Base-by-base conservation (phyloP, 2,329 filamentous ascomycete species). In the Dothideomycetidae sp. region DNA sequence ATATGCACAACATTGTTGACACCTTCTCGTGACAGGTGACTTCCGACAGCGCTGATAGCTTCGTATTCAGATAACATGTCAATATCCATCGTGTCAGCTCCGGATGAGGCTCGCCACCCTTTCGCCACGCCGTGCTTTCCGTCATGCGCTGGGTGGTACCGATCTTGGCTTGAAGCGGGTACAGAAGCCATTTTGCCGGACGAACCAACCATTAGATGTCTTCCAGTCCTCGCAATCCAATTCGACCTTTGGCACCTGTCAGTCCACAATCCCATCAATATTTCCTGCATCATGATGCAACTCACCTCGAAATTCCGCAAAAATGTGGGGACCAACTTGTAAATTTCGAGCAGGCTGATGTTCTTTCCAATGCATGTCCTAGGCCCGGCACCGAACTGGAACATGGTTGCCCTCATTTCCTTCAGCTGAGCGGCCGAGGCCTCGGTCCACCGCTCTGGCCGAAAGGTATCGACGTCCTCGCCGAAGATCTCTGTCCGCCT, bases 341-440 rank as follows among this genome's bases (percentile, higher is more conserved):
- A 67, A 5, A 68, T 61, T 50, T 68, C 65, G 42, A 67, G 40
- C 43, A 67, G 41, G 31, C 56, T 60, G 33, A 68, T 62, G 42
- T 67, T 67, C 57, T 64, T 66, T 2, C 79, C 79, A 33, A 71
- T 66, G 47, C 78, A 83, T 2, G 78, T 81, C 48, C 78, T 60
- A 9, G 71, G 69, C 0, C 78, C 78, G 56, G 78, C 78, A 1
- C 78, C 78, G 53, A 83, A 83, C 47, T 81, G 76, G 53, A 81
- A 64, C 74, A 81, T 75, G n/a, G 64, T 66, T 1, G 70, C 72
- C 47, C 74, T 74, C 77, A 81, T 81, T 52, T 73, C 68, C 55
- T 67, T 70, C 31, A 80, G 59, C 44, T 71, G 63, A 41, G 65
- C 64, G 16, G 73, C 67, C 32, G 67, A 46, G 1, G 65, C 62